Evolutionary conservation across 805 yeast species (phyloP).

Genomic region (Torulaspora maleeae): DNA sequence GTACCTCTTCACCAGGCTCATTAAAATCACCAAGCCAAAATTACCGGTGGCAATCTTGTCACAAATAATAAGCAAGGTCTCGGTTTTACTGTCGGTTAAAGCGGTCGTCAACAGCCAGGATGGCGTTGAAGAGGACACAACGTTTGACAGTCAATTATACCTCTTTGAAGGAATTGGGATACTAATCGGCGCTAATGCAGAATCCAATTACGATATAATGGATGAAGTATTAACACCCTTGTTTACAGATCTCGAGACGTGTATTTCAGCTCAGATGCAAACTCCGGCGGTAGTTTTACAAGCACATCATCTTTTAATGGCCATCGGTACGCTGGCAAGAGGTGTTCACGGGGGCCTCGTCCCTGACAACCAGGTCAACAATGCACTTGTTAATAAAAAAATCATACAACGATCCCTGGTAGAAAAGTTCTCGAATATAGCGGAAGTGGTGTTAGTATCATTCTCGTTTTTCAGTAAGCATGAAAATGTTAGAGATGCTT

Average conservation of each 20-base stretch:
- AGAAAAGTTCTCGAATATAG: conserved; percentile 57
- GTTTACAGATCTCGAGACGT: conserved; percentile 62
- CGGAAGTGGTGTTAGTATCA: conserved; percentile 79
- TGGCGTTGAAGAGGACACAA: conserved; percentile 48
- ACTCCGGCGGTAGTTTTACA: conserved; percentile 53
- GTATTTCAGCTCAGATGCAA: conserved; percentile 46
- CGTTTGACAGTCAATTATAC: conserved; percentile 73
- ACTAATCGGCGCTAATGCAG: conserved; percentile 51
- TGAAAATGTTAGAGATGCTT: conserved; percentile 74
- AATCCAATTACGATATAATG: conserved; percentile 42
- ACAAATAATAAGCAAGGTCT: conserved; percentile 57
- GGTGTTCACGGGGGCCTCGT: conserved; percentile 61
- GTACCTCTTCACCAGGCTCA: conserved; percentile 81
- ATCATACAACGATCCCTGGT: conserved; percentile 33
- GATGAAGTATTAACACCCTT: conserved; percentile 72
- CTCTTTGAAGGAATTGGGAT: conserved; percentile 84
- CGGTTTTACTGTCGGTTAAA: conserved; percentile 56
- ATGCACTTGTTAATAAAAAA: conserved; percentile 32
- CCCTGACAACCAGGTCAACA: conserved; percentile 39
- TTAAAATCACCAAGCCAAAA: conserved; percentile 68
- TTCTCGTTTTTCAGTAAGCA: conserved; percentile 65
- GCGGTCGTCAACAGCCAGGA: conserved; percentile 29
- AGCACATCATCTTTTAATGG: conserved; percentile 81
- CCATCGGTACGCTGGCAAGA: conserved; percentile 83
- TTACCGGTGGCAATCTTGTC: conserved; percentile 48